Evolutionary conservation across 345 rosid genomes (phyloP).

Genomic region (Euphorbia pulcherrima): DNA sequence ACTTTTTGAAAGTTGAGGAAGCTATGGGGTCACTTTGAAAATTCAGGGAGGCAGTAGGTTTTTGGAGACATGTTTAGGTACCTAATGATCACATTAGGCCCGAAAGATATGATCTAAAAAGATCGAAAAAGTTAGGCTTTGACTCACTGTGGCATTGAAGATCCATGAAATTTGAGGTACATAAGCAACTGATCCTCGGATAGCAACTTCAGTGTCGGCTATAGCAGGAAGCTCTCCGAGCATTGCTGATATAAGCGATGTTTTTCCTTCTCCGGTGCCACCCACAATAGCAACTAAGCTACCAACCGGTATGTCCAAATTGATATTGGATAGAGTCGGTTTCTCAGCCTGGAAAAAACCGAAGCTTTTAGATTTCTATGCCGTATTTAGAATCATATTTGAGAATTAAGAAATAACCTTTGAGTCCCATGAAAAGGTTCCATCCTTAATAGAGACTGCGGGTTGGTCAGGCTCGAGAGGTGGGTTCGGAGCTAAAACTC

Average conservation of each 20-base stretch:
- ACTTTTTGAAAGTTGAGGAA: too few species aligned
- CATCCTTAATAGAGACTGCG: constrained; percentile 74
- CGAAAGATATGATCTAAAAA: too few species aligned
- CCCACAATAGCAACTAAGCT: constrained; percentile 96
- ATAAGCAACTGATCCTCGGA: constrained; percentile 86
- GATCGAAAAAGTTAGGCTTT: constrained; percentile 1
- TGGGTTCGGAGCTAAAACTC: constrained; percentile 67
- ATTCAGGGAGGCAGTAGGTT: too few species aligned
- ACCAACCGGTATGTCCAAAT: constrained; percentile 78
- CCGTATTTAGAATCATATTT: neutral
- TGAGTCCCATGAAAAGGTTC: constrained; percentile 84
- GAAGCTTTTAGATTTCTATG: neutral
- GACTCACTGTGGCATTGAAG: constrained; percentile 92
- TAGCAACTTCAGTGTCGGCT: constrained; percentile 49
- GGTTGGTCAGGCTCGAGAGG: constrained; percentile 71
- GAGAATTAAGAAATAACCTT: constrained; percentile 42
- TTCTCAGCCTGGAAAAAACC: constrained; percentile 61
- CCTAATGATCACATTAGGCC: too few species aligned
- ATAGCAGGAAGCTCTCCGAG: constrained; percentile 92
- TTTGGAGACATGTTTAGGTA: too few species aligned
- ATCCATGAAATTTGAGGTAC: constrained; percentile 99
- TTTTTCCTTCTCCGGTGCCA: constrained; percentile 98
- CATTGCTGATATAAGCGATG: constrained; percentile 93
- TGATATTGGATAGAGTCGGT: constrained; percentile 79
- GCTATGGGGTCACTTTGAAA: too few species aligned